Percentiles rank a stretch among this genome's conserved stretches.
These are phyloP conservation scores for Fusarium phyllophilum DNA, from an alignment of 2,329 filamentous ascomycete genomes.

Conservation along the genomic window DNA sequence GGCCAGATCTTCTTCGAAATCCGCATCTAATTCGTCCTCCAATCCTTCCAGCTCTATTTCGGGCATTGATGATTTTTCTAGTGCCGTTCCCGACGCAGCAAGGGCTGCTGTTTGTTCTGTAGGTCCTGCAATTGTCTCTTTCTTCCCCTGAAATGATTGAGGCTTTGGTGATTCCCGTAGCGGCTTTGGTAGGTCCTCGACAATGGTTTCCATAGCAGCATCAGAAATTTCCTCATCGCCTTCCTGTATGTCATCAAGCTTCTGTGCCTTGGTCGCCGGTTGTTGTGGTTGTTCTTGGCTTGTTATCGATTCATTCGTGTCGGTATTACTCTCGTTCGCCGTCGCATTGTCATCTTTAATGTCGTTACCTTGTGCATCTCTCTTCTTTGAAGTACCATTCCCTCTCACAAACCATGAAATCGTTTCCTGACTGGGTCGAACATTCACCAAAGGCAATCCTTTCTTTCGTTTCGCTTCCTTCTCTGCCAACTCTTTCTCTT, in stretches of 20 bases:
- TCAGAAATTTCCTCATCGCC: constrained; percentile 25
- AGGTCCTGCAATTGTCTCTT: background rate
- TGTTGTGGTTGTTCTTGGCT: background rate
- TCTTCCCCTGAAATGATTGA: background rate
- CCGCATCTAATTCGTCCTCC: constrained; percentile 42
- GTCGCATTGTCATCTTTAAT: constrained; percentile 11
- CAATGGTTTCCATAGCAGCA: background rate
- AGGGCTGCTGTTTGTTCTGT: background rate
- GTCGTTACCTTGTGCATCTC: constrained; percentile 38
- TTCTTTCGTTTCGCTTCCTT: constrained; percentile 61
- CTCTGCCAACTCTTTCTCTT: constrained; percentile 61
- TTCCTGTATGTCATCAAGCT: constrained; percentile 12
- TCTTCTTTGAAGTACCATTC: constrained; percentile 47
- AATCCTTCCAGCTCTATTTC: constrained; percentile 27
- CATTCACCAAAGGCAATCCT: constrained; percentile 64
- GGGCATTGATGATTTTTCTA: background rate
- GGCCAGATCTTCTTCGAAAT: constrained; percentile 43
- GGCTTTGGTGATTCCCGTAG: background rate
- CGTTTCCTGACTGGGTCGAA: constrained; percentile 66
- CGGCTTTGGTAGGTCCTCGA: background rate
- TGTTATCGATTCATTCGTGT: background rate
- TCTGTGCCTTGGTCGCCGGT: constrained; percentile 3
- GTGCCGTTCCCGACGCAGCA: background rate
- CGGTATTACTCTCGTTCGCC: background rate
- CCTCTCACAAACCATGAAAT: constrained; percentile 63